A percentile compares a stretch with the other conserved stretches of the same genome.
These are phyloP conservation scores for Camellia sinensis DNA, from an alignment of 148 eudicot genomes.

Conservation along the genomic window DNA sequence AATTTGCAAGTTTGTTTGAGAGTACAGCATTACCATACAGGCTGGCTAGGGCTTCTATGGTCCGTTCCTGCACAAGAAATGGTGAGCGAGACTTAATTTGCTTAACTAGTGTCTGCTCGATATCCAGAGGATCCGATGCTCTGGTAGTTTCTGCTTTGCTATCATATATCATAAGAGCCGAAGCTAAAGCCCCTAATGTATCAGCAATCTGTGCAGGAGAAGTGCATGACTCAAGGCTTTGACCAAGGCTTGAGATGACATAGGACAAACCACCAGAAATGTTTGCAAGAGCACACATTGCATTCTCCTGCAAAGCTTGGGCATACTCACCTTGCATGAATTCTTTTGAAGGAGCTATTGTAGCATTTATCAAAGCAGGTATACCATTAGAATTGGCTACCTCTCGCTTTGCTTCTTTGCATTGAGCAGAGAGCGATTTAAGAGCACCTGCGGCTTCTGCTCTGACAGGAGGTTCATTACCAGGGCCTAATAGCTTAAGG, in stretches of 20 bases:
- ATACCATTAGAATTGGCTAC: slow-evolving; percentile 78
- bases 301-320: slow-evolving; percentile 97
- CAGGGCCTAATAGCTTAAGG: slow-evolving; percentile 82
- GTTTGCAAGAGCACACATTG: slow-evolving; percentile 97
- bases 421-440: slow-evolving; percentile 92
- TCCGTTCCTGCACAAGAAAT: slow-evolving; percentile 84
- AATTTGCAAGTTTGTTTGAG: slow-evolving; percentile 71
- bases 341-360: slow-evolving; percentile 98
- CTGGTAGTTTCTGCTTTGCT: slow-evolving; percentile 67
- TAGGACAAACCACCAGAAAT: slow-evolving; percentile 95
- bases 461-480: slow-evolving; percentile 83
- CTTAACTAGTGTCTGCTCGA: slow-evolving; percentile 77
- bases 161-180: slow-evolving; percentile 94
- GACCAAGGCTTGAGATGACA: slow-evolving; percentile 93
- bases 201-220: slow-evolving; percentile 89
- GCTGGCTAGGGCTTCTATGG: slow-evolving; percentile 94
- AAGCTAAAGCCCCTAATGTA: slow-evolving; percentile 94
- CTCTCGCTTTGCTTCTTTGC: slow-evolving; percentile 82
- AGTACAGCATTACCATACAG: slow-evolving; percentile 78
- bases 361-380: slow-evolving; percentile 89
- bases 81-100: slow-evolving; percentile 71
- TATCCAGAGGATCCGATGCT: slow-evolving; percentile 68
- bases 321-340: slow-evolving; percentile 96
- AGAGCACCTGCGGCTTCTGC: slow-evolving; percentile 95
- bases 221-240: slow-evolving; percentile 88